Evolutionary conservation across 2,329 filamentous ascomycete genomes (phyloP).

Genomic region (Mycosphaerella arachidis): DNA sequence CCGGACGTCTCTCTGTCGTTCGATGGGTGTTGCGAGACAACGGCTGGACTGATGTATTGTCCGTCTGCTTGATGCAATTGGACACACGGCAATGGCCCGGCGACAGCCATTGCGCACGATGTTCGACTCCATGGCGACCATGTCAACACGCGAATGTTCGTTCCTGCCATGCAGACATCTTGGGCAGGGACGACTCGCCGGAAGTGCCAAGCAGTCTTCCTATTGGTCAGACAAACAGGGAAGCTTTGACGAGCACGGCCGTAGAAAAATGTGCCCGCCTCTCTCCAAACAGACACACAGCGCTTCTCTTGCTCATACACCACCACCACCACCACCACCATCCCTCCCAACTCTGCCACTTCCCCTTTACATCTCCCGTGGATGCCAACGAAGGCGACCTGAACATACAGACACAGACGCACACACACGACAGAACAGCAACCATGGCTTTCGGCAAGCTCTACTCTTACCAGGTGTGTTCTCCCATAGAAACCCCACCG

Average conservation of each 20-base stretch:
- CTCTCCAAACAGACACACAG: not conserved
- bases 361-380: not conserved
- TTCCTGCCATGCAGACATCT: not conserved
- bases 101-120: slow-evolving; percentile 29
- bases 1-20: slow-evolving; percentile 22
- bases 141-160: not conserved
- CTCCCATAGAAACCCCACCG: not conserved
- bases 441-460: slow-evolving; percentile 78
- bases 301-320: not conserved
- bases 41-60: slow-evolving; percentile 21
- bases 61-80: slow-evolving; percentile 20
- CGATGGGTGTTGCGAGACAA: slow-evolving; percentile 27
- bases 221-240: not conserved
- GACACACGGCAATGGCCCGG: slow-evolving; percentile 26
- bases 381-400: slow-evolving; percentile 33
- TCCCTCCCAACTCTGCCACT: slow-evolving; percentile 6
- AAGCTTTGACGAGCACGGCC: not conserved
- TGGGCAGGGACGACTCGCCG: not conserved
- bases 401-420: slow-evolving; percentile 6
- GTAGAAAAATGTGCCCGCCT: not conserved
- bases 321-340: not conserved
- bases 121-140: slow-evolving; percentile 28
- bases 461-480: slow-evolving; percentile 76
- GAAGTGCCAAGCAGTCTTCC: not conserved
- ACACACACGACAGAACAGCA: slow-evolving; percentile 12